phyloP scores from a whole-genome alignment of 805 yeast genomes.

The Tetrapisispora nanseiensis region DNA sequence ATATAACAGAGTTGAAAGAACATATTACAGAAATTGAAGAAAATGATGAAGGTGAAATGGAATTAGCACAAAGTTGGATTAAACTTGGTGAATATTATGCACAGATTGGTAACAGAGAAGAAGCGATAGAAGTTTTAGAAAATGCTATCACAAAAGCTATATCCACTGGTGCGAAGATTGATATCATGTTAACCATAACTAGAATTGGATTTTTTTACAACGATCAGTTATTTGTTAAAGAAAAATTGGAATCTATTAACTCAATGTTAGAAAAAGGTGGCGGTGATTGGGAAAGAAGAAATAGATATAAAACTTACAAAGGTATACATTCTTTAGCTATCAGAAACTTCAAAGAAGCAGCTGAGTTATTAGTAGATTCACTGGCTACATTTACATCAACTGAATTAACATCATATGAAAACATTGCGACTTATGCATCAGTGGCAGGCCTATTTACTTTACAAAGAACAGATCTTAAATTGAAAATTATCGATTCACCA shows the following conservation, averaged over 20 bases:
- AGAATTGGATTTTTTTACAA: constrained; percentile 85
- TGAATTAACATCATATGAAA: constrained; percentile 81
- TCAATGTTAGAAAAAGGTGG: constrained; percentile 88
- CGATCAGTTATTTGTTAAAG: constrained; percentile 60
- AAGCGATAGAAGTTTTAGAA: constrained; percentile 56
- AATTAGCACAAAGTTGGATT: constrained; percentile 64
- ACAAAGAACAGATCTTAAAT: constrained; percentile 74
- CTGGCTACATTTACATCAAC: constrained; percentile 92
- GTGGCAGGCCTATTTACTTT: constrained; percentile 80
- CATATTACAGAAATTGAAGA: constrained; percentile 41
- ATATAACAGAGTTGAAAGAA: constrained; percentile 38
- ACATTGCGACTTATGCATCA: constrained; percentile 80
- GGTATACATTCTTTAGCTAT: constrained; percentile 80
- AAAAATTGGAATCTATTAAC: constrained; percentile 64
- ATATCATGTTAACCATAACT: constrained; percentile 67
- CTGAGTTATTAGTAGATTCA: constrained; percentile 77
- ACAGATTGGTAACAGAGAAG: constrained; percentile 66
- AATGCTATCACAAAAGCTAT: constrained; percentile 73
- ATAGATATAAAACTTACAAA: constrained; percentile 81
- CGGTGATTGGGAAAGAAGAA: constrained; percentile 98
- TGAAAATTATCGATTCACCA: constrained; percentile 83
- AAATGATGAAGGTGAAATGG: constrained; percentile 75
- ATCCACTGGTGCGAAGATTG: constrained; percentile 84
- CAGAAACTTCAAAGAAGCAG: constrained; percentile 78
- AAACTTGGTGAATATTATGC: constrained; percentile 85